A percentile compares a stretch with the other conserved stretches of the same genome.
Evolutionary conservation across 352 stramenopile species (phyloP).

Genomic region (Phytophthora meadii): DNA sequence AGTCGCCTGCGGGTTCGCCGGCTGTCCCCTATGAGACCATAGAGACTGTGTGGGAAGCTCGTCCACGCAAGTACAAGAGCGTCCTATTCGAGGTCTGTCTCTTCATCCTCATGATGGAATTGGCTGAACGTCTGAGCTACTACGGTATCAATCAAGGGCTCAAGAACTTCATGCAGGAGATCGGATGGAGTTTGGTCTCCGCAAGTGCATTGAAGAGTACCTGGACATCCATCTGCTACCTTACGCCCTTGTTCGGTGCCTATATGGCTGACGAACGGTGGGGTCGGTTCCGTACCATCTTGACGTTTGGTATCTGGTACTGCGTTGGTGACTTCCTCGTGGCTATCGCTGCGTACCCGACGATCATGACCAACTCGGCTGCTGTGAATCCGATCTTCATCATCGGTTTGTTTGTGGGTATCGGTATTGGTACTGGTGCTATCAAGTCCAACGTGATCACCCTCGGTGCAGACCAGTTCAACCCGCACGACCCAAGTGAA

Average conservation of each 20-base stretch:
- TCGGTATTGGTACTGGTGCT: slow-evolving; percentile 50
- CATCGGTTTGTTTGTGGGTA: slow-evolving; percentile 59
- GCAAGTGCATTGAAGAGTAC: slow-evolving; percentile 62
- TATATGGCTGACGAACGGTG: slow-evolving; percentile 70
- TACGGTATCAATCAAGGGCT: slow-evolving; percentile 88
- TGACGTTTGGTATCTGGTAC: slow-evolving; percentile 71
- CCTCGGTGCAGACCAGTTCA: slow-evolving; percentile 67
- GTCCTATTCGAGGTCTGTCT: slow-evolving; percentile 64
- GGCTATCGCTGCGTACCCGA: slow-evolving; percentile 59
- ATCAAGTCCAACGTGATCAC: slow-evolving; percentile 78
- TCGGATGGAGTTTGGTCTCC: slow-evolving; percentile 66
- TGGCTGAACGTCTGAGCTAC: slow-evolving; percentile 56
- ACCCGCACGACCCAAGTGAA: slow-evolving; percentile 54
- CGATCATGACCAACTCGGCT: slow-evolving; percentile 48
- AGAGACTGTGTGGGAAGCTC: slow-evolving; percentile 53
- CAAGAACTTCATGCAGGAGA: slow-evolving; percentile 86
- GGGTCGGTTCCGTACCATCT: slow-evolving; percentile 68
- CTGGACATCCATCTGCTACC: slow-evolving; percentile 61
- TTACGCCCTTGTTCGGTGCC: slow-evolving; percentile 64
- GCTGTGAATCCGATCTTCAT: slow-evolving; percentile 59
- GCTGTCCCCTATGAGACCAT: slow-evolving; percentile 22
- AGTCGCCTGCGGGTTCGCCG: slow-evolving; percentile 35
- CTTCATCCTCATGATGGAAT: slow-evolving; percentile 48
- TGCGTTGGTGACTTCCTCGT: slow-evolving; percentile 67
- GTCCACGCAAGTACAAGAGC: slow-evolving; percentile 65